These are phyloP conservation scores for Schizophyllum amplum DNA, from an alignment of 1,284 basidiomycete genomes.

Conservation along the genomic window DNA sequence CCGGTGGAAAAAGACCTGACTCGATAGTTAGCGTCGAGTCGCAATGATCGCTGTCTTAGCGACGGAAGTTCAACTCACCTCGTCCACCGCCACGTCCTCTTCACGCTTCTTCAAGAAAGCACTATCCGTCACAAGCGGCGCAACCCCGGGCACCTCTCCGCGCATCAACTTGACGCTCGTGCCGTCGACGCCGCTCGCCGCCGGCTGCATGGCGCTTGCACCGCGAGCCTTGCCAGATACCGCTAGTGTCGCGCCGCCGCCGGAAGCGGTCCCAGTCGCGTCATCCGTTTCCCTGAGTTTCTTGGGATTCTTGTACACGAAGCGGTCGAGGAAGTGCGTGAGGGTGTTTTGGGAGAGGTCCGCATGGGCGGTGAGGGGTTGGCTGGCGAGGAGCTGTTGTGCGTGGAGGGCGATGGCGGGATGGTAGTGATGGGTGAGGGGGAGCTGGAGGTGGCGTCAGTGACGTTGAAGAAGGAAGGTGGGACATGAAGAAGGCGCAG, in stretches of 20 bases:
- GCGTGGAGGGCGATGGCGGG: slow-evolving; percentile 88
- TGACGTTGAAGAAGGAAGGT: background rate
- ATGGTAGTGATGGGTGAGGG: slow-evolving; percentile 84
- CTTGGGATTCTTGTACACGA: slow-evolving; percentile 95
- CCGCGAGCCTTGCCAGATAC: slow-evolving; percentile 49
- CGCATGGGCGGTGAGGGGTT: slow-evolving; percentile 71
- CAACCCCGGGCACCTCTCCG: slow-evolving; percentile 47
- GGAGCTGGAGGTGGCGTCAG: slow-evolving; percentile 38
- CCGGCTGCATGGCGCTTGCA: slow-evolving; percentile 93
- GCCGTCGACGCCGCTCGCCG: slow-evolving; percentile 57
- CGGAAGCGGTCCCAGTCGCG: too few relatives aligned
- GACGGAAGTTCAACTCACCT: slow-evolving; percentile 52
- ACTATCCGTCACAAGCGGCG: slow-evolving; percentile 65
- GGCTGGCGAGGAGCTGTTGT: slow-evolving; percentile 66
- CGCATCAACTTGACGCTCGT: slow-evolving; percentile 65
- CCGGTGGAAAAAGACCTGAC: slow-evolving; percentile 60
- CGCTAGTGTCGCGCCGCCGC: slow-evolving; percentile 7
- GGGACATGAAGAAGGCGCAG: background rate
- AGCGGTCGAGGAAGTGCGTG: slow-evolving; percentile 83
- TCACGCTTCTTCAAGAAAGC: slow-evolving; percentile 70
- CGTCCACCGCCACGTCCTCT: slow-evolving; percentile 81
- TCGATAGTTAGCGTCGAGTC: slow-evolving; percentile 1
- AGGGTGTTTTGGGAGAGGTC: slow-evolving; percentile 93
- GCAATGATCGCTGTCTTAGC: slow-evolving; percentile 1
- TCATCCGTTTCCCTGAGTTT: slow-evolving; percentile 35